Conservation (phyloP, 306 rosid genomes). For the Mimosa pudica region DNA sequence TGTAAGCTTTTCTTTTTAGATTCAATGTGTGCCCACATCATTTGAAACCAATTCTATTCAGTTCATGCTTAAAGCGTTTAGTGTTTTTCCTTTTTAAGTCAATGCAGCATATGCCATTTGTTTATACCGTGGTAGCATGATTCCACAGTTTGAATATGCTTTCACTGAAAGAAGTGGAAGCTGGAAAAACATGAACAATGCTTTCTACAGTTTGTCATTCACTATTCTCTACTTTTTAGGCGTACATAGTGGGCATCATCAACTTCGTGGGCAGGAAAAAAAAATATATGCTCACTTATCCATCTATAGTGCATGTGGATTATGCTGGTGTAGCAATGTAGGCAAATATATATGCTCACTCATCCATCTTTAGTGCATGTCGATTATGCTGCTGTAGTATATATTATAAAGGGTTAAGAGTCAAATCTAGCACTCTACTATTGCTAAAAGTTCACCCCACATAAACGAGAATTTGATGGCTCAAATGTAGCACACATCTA, state of each 20-base stretch:
- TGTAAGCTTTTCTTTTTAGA: constrained; percentile 59
- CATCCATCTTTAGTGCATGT: neutral
- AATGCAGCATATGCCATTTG: constrained; percentile 6
- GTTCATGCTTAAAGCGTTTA: constrained; percentile 25
- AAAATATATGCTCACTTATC: no score
- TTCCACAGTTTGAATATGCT: neutral
- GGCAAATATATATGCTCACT: neutral
- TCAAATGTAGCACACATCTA: no score
- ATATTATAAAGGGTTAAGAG: no score
- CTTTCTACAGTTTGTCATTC: no score
- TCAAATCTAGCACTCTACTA: no score
- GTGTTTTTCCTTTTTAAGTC: neutral
- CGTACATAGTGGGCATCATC: no score
- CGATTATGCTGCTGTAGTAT: neutral
- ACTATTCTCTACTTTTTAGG: no score
- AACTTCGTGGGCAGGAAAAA: no score
- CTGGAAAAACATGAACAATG: neutral
- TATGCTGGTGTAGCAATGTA: neutral
- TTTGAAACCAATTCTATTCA: constrained; percentile 19
- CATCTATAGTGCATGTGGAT: no score
- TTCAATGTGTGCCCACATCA: constrained; percentile 9
- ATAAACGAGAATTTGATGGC: no score
- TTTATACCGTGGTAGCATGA: constrained; percentile 20
- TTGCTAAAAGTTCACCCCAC: no score
- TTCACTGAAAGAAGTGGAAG: neutral